Conservation (phyloP, 305 asterid genomes). For the Fraxinus nigra region DNA sequence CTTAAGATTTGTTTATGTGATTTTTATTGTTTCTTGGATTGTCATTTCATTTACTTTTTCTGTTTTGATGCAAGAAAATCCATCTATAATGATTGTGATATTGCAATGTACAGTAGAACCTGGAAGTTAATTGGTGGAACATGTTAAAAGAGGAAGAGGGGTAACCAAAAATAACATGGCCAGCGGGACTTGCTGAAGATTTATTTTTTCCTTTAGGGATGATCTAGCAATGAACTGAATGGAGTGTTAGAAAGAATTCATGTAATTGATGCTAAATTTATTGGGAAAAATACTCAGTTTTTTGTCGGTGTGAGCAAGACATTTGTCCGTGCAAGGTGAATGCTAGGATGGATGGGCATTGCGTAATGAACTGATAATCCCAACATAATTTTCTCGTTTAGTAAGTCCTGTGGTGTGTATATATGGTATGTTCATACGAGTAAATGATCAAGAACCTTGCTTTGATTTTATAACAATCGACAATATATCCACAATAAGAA, state of each 20-base stretch:
- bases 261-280: background rate
- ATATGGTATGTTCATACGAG: background rate
- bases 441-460: slow-evolving; percentile 6
- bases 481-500: background rate
- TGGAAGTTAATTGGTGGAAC: background rate
- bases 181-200: background rate
- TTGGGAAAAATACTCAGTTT: background rate
- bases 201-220: background rate
- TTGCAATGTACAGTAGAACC: background rate
- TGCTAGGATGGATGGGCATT: background rate
- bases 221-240: background rate
- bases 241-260: background rate
- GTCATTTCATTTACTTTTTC: background rate
- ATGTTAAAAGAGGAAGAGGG: background rate
- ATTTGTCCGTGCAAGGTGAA: background rate
- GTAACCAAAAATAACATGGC: background rate
- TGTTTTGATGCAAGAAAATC: background rate
- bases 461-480: background rate
- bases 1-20: background rate
- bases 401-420: background rate
- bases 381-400: background rate
- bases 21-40: slow-evolving; percentile 3
- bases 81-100: background rate
- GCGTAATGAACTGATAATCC: background rate
- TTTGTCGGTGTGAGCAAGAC: background rate